Evolutionary conservation across 2,329 filamentous ascomycete species (phyloP), one percentile per base, ranked within the genome.

Genomic region (Penicillium sp.): DNA sequence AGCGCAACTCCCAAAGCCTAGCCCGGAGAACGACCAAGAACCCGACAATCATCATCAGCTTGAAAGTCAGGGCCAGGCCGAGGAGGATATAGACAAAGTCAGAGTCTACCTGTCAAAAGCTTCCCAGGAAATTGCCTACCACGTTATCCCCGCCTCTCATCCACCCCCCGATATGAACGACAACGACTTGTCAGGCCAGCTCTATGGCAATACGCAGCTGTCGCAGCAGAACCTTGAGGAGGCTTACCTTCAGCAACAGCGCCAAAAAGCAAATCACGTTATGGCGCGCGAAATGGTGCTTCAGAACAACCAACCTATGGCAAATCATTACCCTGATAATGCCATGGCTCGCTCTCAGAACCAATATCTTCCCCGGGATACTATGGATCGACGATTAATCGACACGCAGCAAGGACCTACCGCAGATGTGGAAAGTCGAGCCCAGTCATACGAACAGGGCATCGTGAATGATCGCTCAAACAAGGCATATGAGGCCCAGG

Each of bases 51-150:
- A 68, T 53, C 61, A 70, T 62, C 59, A 73, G 52, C 64, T 68
- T 53, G 79, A 81, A 41, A 71, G 76, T 50, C 77, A 80, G 41
- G 71, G 76, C 49, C 77, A 80, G 45, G 76, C 80, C 52, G 81
- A 84, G 48, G 72, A 74, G 39, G 76, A 82, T 56, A 75, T 81
- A 44, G 82, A 85, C 54, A 83, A 83, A 64, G 84, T 81, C 41
- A 78, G 79, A 49, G 71, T 78, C 30, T 86, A 83, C 59, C 74
- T 86, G 28, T 80, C 78, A 48, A 84, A 83, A 68, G 86, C 82
- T 63, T 78, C 84, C 41, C 80, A 85, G 58, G 83, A 87, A 65
- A 80, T 87, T 42, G 81, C 82, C 3, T 87, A 86, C 60, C 79
- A 86, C 53, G 75, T 87, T 29, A 81, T 83, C 41, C 83, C 83